Conservation (phyloP, 805 yeast genomes). For the Tetrapisispora taiwanensis region DNA sequence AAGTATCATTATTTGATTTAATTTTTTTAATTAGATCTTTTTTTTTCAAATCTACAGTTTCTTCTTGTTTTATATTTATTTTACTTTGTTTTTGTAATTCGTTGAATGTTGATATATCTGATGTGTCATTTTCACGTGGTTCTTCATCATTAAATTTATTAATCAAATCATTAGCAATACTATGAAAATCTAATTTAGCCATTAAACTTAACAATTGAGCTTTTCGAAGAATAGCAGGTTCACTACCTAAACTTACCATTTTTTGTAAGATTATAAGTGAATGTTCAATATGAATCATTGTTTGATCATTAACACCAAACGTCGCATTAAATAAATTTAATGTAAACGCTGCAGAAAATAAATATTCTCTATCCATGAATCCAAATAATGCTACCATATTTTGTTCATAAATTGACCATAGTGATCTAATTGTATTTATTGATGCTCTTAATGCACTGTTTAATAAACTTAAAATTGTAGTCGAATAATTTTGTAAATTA, state of each 20-base stretch:
- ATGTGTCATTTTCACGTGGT: background rate
- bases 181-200: slow-evolving; percentile 57
- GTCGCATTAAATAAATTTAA: slow-evolving; percentile 65
- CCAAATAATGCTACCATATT: slow-evolving; percentile 82
- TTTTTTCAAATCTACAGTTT: background rate
- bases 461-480: slow-evolving; percentile 53
- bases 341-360: slow-evolving; percentile 69
- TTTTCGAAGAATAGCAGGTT: slow-evolving; percentile 67
- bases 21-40: background rate
- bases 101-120: background rate
- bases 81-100: background rate
- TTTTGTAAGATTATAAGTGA: slow-evolving; percentile 58
- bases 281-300: slow-evolving; percentile 61
- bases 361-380: slow-evolving; percentile 77
- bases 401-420: slow-evolving; percentile 67
- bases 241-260: slow-evolving; percentile 69
- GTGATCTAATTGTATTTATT: slow-evolving; percentile 58
- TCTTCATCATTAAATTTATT: slow-evolving; percentile 43
- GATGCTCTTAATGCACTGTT: slow-evolving; percentile 77
- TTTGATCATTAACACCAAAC: slow-evolving; percentile 73
- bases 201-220: slow-evolving; percentile 60
- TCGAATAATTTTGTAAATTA: slow-evolving; percentile 58
- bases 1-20: background rate
- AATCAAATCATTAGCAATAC: slow-evolving; percentile 48
- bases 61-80: background rate